phyloP scores from a whole-genome alignment of 805 yeast species.

The Soucietia sequanensis region DNA sequence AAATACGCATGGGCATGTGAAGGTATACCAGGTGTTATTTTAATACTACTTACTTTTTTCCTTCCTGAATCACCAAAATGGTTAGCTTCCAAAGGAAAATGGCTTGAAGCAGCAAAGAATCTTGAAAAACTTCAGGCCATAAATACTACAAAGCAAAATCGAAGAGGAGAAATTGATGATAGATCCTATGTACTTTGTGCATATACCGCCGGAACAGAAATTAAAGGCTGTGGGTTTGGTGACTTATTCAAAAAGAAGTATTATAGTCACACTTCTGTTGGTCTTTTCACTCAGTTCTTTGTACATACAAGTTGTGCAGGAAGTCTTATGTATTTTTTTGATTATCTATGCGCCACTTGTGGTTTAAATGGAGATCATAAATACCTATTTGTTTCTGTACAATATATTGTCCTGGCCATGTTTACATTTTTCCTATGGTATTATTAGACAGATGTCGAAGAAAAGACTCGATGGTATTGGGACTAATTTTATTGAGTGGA shows the following conservation, averaged over 20 bases:
- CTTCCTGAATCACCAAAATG: conserved; percentile 35
- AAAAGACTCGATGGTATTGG: conserved; percentile 46
- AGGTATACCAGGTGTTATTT: conserved; percentile 17
- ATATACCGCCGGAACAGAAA: conserved; percentile 17
- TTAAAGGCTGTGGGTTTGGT: conserved; percentile 19
- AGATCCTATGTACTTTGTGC: conserved; percentile 21
- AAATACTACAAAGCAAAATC: conserved; percentile 8
- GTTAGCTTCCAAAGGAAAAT: conserved; percentile 26
- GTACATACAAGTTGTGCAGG: conserved; percentile 48
- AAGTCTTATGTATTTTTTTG: conserved; percentile 43
- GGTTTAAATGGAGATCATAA: conserved; percentile 38
- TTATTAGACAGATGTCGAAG: conserved; percentile 45
- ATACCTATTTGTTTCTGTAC: conserved; percentile 32
- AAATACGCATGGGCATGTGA: conserved; percentile 19
- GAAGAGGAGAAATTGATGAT: conserved; percentile 9
- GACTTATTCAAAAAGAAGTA: conserved; percentile 33
- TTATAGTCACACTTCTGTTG: conserved; percentile 35
- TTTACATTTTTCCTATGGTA: conserved; percentile 46
- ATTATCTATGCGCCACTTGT: conserved; percentile 47
- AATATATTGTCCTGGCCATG: conserved; percentile 36
- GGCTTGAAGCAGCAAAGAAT: conserved; percentile 33
- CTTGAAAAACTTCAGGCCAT: conserved; percentile 7
- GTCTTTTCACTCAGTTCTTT: conserved; percentile 37
- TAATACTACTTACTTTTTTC: conserved; percentile 16
- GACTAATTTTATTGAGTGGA: conserved; percentile 34